Base-by-base conservation (phyloP, 345 rosid genomes). In the Ricinus communis region DNA sequence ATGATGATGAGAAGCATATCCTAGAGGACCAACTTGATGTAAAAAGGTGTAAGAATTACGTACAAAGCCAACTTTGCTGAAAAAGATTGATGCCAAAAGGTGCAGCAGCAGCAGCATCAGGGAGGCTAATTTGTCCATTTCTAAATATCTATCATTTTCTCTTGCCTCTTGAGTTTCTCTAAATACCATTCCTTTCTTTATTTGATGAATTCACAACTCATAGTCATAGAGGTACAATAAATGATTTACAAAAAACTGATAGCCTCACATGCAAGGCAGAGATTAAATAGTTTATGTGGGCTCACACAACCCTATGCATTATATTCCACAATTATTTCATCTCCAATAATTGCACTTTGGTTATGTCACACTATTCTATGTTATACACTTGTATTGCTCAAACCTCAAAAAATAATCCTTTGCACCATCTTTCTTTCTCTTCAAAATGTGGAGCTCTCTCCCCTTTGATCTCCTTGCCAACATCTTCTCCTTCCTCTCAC, bases 361-460 rank as follows among this genome's bases (percentile, higher is more conserved):
- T 62, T 25, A 19, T 9, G 52, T 1, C 10, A 4, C 33, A 40
- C 49, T 45, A 31, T 55, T 55, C 6, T 55, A 55, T 14, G 40
- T 49, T 16, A 53, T 43, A 4, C 36, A 5, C 55, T 46, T 66
- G 25, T 22, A 16, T 45, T 19, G 16, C 18, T 21, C 24, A 14
- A 14, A 12, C 54, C 3, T 66, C 22, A 45, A 54, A n/a, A 54
- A 66, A n/a, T n/a, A n/a, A n/a, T n/a, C 30, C 0, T 36, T 54
- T 47, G 50, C 56, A 0, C 55, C 65, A 15, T 40, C 41, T 47
- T 41, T 62, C 28, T 13, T 43, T 28, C 11, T 28, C 13, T 38
- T 54, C 1, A 55, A 72, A 33, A 85, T 87, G 91, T 87, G 91
- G 91, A 81, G 57, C 85, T 45, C 40, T 73, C 85, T 85, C 58